Conservation (phyloP, 768 basidiomycete genomes). For the Leccinum pellstonianum region DNA sequence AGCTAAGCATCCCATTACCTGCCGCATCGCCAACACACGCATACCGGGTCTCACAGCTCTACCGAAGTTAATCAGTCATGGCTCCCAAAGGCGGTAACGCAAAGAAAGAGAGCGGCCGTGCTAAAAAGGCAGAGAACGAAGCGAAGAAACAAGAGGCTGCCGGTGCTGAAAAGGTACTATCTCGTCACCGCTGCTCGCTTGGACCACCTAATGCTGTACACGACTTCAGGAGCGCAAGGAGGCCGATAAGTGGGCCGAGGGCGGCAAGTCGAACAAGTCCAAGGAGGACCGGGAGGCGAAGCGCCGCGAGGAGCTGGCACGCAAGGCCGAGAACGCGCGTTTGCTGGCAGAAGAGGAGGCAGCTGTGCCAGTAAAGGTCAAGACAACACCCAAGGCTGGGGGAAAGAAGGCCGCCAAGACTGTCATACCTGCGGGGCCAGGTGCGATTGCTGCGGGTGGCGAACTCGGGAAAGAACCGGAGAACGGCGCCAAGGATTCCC, state of each 20-base stretch:
- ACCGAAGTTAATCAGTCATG: constrained; percentile 44
- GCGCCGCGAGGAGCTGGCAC: constrained; percentile 73
- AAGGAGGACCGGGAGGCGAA: constrained; percentile 80
- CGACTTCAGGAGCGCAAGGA: constrained; percentile 65
- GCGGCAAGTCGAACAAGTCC: constrained; percentile 62
- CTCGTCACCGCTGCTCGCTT: neutral
- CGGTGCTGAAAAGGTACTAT: constrained; percentile 55
- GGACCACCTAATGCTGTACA: constrained; percentile 4
- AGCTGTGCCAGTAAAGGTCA: constrained; percentile 51
- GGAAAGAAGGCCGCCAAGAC: constrained; percentile 56
- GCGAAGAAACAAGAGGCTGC: constrained; percentile 70
- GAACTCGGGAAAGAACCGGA: constrained; percentile 33
- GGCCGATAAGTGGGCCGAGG: constrained; percentile 64
- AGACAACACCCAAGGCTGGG: constrained; percentile 62
- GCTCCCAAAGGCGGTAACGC: constrained; percentile 85
- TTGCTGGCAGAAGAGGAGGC: constrained; percentile 90
- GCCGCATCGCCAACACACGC: constrained; percentile 2
- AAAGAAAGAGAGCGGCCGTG: constrained; percentile 88
- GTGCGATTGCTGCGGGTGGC: constrained; percentile 78
- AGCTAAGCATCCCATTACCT: constrained; percentile 3
- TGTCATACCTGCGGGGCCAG: constrained; percentile 71
- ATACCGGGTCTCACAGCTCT: constrained; percentile 6
- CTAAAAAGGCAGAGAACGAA: constrained; percentile 92
- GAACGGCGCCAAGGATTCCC: constrained; percentile 24
- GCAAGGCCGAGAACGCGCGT: constrained; percentile 84